phyloP scores from a whole-genome alignment of 73 alveolate species.

The Paramecium biaurelia region DNA sequence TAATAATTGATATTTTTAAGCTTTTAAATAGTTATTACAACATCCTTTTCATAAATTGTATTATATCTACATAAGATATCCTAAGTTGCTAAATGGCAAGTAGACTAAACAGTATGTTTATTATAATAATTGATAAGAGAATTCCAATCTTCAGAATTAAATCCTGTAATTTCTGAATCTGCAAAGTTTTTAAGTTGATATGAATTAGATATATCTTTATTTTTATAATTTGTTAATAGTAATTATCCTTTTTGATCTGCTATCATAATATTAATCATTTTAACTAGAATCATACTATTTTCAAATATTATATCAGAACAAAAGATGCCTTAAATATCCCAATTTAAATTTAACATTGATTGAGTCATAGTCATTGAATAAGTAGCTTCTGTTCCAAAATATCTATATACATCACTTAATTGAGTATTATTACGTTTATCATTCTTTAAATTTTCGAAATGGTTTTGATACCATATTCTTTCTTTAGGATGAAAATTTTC shows the following conservation, averaged over 20 bases:
- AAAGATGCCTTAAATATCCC: neutral
- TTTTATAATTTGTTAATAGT: neutral
- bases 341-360: neutral
- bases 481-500: neutral
- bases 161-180: neutral
- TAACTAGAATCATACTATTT: neutral
- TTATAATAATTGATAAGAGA: neutral
- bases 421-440: neutral
- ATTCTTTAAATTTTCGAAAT: neutral
- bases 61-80: neutral
- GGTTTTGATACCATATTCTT: neutral
- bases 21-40: neutral
- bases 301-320: neutral
- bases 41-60: neutral
- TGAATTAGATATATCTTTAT: neutral
- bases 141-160: neutral
- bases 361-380: neutral
- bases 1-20: neutral
- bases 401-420: neutral
- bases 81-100: neutral
- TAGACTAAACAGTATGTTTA: neutral
- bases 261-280: neutral
- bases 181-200: neutral
- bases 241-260: neutral
- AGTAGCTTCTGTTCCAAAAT: neutral